Evolutionary conservation across 495 filamentous ascomycete genomes (phyloP), one percentile per base, ranked within the genome.

Genomic region (Parachaetomium inaequale): DNA sequence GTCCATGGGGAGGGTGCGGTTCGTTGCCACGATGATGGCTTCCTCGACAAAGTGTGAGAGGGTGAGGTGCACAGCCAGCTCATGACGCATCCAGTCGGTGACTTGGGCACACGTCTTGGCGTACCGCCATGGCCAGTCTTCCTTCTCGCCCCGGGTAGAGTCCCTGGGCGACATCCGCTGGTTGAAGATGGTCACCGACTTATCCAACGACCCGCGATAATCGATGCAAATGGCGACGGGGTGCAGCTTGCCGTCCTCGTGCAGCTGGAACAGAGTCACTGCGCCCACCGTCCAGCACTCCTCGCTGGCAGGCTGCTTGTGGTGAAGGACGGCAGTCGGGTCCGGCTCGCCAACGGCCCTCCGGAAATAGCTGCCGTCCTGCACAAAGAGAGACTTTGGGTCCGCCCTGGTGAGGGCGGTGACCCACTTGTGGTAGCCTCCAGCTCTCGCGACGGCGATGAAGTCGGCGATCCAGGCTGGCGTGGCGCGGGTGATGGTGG

Each of bases 81-180:
- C 78, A 64, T 82, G 79, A 21, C 77, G 68, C 58, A 75, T 68
- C 80, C 79, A 82, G 67, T 82, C 80, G 0, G 75, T 74, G 12
- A 72, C 70, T 58, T 81, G 80, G 7, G 74, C 76, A 56, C 77
- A 80, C 2, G 77, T 80, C 63, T 82, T 82, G 21, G 80, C 80
- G 65, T 81, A 82, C 47, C 80, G 67, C 80, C 80, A 82, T 0
- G 76, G 72, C 79, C 78, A 82, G 69, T 82, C 80, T 2, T 72
- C 58, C 52, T 74, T 73, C 57, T 81, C 77, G 25, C 66, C 63
- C 26, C 31, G 31, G 21, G 59, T 68, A 2, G 68, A 65, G 55
- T 75, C 69, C 7, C 45, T 43, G 0, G 72, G 71, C 3, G 57
- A 58, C 26, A 78, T 58, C 19, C 76, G 67, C 38, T 71, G 65